Evolutionary conservation across 164 flowering plant genomes (phyloP).

Genomic region (Nelumbo lutea): DNA sequence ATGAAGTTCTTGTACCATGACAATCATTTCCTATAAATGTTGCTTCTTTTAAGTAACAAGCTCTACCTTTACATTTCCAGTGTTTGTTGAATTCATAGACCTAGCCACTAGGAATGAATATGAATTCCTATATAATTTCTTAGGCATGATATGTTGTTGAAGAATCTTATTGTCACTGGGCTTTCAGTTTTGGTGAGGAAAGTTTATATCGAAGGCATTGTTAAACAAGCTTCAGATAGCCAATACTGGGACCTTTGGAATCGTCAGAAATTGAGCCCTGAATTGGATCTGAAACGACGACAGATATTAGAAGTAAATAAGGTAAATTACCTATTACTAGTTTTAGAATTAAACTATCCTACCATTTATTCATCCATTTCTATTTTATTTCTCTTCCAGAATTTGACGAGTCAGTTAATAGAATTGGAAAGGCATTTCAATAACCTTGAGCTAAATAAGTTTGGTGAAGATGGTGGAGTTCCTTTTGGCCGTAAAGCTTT

Average conservation of each 20-base stretch:
- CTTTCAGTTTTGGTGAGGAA: slow-evolving; percentile 69
- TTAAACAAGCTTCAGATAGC: slow-evolving; percentile 73
- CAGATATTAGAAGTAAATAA: slow-evolving; percentile 52
- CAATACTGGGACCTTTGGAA: slow-evolving; percentile 83
- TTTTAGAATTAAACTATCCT: neutral
- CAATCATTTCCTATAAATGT: too few species aligned
- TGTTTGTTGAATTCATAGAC: too few species aligned
- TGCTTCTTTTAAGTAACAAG: too few species aligned
- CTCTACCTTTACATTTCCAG: too few species aligned
- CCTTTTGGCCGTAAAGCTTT: slow-evolving; percentile 29
- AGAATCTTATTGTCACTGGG: neutral
- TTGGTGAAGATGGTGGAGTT: slow-evolving; percentile 43
- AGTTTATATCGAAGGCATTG: slow-evolving; percentile 63
- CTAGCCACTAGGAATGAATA: too few species aligned
- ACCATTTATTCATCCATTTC: neutral
- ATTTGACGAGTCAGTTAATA: slow-evolving; percentile 63
- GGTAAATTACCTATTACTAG: slow-evolving; percentile 26
- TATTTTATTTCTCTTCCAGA: slow-evolving; percentile 34
- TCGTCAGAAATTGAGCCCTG: slow-evolving; percentile 77
- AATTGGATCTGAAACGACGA: slow-evolving; percentile 65
- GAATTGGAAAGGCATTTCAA: slow-evolving; percentile 89
- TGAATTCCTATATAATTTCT: too few species aligned
- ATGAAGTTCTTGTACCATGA: too few species aligned
- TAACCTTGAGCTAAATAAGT: slow-evolving; percentile 65
- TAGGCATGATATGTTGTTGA: neutral